Conservation (phyloP, 768 basidiomycete species). For the Trichaptum fuscoviolaceum region DNA sequence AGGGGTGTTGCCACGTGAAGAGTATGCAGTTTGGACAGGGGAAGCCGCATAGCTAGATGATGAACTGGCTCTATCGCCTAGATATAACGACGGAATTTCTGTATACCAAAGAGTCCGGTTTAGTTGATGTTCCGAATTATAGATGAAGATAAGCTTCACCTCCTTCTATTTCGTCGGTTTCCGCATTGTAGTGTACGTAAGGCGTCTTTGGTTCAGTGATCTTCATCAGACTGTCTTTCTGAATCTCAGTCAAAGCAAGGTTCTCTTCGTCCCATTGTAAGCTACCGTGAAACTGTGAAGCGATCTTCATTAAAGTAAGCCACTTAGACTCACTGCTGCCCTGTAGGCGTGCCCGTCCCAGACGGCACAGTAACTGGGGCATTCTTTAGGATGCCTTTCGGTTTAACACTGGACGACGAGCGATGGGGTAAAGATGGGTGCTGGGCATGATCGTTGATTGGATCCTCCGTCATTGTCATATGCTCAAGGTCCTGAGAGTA, state of each 20-base stretch:
- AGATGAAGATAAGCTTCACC: constrained; percentile 40
- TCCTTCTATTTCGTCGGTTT: constrained; percentile 79
- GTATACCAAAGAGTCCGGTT: not conserved
- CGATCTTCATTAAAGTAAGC: not conserved
- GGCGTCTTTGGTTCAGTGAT: constrained; percentile 98
- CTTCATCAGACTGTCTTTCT: constrained; percentile 97
- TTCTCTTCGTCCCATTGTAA: constrained; percentile 96
- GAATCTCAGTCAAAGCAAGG: constrained; percentile 84
- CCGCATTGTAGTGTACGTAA: constrained; percentile 86
- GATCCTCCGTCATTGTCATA: constrained; percentile 16
- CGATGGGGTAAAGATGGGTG: constrained; percentile 47
- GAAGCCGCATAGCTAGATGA: constrained; percentile 29
- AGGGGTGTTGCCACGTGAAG: constrained; percentile 56
- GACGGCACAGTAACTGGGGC: constrained; percentile 42
- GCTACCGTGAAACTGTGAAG: constrained; percentile 35
- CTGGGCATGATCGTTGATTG: constrained; percentile 35
- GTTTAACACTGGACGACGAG: constrained; percentile 64
- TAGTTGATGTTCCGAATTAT: not conserved
- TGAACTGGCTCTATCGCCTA: constrained; percentile 26
- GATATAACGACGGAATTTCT: constrained; percentile 83
- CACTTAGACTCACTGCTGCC: not conserved
- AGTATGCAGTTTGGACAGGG: constrained; percentile 42
- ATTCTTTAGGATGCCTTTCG: constrained; percentile 89
- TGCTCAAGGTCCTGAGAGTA: constrained; percentile 2
- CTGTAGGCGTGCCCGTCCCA: constrained; percentile 9